phyloP scores from a whole-genome alignment of 306 rosid species.

The Dalbergia cultrata region DNA sequence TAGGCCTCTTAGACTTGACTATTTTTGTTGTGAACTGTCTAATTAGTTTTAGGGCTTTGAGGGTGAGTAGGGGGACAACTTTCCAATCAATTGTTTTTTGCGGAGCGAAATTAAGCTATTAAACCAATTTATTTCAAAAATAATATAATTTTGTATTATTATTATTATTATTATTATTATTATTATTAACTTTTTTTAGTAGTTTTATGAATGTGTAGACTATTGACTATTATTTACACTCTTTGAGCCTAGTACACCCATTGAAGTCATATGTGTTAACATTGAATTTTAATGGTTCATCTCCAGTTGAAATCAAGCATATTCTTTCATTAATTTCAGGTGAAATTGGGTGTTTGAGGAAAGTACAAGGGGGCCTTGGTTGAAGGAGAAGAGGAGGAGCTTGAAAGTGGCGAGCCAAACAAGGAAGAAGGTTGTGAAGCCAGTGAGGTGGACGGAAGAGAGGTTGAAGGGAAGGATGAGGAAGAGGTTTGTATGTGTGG shows the following conservation, averaged over 20 bases:
- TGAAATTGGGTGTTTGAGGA: constrained; percentile 30
- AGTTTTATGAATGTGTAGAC: constrained; percentile 9
- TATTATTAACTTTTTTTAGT: constrained; percentile 7
- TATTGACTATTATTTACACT: background rate
- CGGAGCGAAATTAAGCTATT: constrained; percentile 15
- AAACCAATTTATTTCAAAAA: background rate
- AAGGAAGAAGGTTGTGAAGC: constrained; percentile 56
- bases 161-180: too few relatives aligned
- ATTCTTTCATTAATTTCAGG: constrained; percentile 19
- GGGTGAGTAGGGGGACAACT: background rate
- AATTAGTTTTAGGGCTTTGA: background rate
- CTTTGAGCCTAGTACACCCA: constrained; percentile 11
- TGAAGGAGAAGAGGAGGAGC: constrained; percentile 59
- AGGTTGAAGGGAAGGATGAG: constrained; percentile 51
- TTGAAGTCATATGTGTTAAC: constrained; percentile 6
- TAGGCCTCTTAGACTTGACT: constrained; percentile 7
- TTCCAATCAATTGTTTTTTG: constrained; percentile 2
- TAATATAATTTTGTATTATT: background rate
- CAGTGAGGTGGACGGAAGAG: constrained; percentile 48
- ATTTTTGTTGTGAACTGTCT: background rate
- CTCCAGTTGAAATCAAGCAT: constrained; percentile 23
- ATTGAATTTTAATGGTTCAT: constrained; percentile 16
- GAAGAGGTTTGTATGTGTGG: constrained; percentile 47
- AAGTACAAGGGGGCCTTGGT: constrained; percentile 62
- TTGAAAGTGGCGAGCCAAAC: constrained; percentile 60